A percentile compares a stretch with the other conserved stretches of the same genome.
Evolutionary conservation across 140 eudicot genomes (phyloP).

Genomic region (Oenanthe javanica): DNA sequence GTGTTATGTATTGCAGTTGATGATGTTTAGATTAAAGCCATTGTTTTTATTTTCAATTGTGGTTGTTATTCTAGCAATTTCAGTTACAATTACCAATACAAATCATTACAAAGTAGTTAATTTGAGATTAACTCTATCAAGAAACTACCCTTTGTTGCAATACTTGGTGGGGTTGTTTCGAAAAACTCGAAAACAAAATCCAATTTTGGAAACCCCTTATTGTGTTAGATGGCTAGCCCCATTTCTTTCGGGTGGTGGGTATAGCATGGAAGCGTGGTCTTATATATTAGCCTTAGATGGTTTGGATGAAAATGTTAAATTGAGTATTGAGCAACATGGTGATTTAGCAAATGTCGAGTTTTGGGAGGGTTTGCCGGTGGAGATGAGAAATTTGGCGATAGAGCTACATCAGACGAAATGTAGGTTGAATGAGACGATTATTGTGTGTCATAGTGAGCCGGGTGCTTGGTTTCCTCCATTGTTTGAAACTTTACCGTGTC

Average conservation of each 20-base stretch:
- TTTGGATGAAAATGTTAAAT: conserved; percentile 23
- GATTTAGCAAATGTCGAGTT: conserved; percentile 41
- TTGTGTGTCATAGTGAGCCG: conserved; percentile 84
- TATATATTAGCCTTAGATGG: conserved; percentile 46
- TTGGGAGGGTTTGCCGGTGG: conserved; percentile 58
- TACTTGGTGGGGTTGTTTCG: conserved; percentile 18
- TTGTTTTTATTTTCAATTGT: conserved; percentile 31
- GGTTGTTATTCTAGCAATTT: conserved; percentile 42
- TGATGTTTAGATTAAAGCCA: conserved; percentile 23
- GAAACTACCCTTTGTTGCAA: conserved; percentile 12
- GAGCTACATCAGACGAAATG: conserved; percentile 47
- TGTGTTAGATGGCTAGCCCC: conserved; percentile 88
- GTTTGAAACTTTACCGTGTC: conserved; percentile 66
- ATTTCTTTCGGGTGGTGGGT: conserved; percentile 81
- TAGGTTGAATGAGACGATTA: conserved; percentile 42
- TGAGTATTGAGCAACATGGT: conserved; percentile 61
- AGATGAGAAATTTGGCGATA: conserved; percentile 41
- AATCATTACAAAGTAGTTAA: conserved; percentile 14
- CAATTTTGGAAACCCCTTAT: conserved; percentile 21
- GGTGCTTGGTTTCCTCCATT: conserved; percentile 91
- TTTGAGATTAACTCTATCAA: conserved; percentile 26
- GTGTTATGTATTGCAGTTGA: background rate
- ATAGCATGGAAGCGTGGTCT: conserved; percentile 90
- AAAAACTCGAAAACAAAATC: conserved; percentile 21
- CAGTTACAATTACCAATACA: conserved; percentile 28